Conservation (phyloP, 2,329 filamentous ascomycete genomes). For the Ascochyta pisi region DNA sequence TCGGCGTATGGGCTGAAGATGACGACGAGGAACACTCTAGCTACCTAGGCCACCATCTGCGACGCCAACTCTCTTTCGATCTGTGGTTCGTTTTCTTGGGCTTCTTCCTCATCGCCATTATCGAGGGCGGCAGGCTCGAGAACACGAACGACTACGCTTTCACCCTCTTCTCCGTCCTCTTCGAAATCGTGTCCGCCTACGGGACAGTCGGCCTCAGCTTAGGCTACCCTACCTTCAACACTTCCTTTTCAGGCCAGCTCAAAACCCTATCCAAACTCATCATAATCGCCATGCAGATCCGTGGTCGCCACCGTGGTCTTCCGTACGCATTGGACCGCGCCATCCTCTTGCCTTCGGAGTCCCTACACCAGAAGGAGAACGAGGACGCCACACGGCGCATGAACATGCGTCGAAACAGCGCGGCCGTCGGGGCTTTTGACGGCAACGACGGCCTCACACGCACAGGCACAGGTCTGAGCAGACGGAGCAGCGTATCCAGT, state of each 20-base stretch:
- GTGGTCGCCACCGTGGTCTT: constrained; percentile 69
- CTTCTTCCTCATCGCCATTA: constrained; percentile 89
- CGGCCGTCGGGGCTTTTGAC: constrained; percentile 19
- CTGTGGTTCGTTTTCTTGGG: constrained; percentile 96
- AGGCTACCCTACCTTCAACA: constrained; percentile 77
- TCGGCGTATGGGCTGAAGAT: constrained; percentile 72
- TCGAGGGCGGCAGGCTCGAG: constrained; percentile 77
- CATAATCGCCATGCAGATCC: constrained; percentile 71
- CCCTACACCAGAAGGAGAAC: constrained; percentile 66
- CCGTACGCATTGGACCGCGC: constrained; percentile 74
- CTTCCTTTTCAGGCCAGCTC: constrained; percentile 85
- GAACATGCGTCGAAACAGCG: constrained; percentile 35
- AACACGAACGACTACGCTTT: constrained; percentile 62
- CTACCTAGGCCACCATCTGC: constrained; percentile 90
- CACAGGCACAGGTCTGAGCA: constrained; percentile 29
- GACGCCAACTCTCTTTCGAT: constrained; percentile 93
- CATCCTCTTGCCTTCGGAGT: constrained; percentile 71
- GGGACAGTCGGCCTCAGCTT: constrained; percentile 92
- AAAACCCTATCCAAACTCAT: constrained; percentile 70
- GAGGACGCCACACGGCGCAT: constrained; percentile 57
- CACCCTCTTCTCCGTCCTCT: constrained; percentile 56
- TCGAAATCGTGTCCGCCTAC: constrained; percentile 53
- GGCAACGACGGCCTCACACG: constrained; percentile 21
- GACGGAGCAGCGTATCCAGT: constrained; percentile 23
- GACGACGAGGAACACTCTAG: constrained; percentile 67